These are phyloP conservation scores for Gomphus bonarii DNA, from an alignment of 1,284 basidiomycete genomes.

Conservation along the genomic window DNA sequence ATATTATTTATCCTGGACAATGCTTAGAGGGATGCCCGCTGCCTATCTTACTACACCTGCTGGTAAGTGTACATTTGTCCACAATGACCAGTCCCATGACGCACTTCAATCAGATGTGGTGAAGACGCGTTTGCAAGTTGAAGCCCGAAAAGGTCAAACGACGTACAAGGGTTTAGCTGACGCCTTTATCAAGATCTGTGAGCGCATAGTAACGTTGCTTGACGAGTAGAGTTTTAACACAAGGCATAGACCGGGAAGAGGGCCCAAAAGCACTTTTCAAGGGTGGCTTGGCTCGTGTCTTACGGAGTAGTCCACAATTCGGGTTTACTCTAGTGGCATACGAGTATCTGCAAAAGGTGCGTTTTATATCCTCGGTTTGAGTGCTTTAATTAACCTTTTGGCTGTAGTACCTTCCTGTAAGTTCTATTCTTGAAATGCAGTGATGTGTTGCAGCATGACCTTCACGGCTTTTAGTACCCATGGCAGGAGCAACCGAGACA, in stretches of 20 bases:
- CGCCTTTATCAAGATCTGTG: constrained; percentile 85
- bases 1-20: constrained; percentile 6
- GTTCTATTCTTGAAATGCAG: constrained; percentile 23
- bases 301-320: constrained; percentile 84
- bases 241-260: constrained; percentile 62
- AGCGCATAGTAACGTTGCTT: constrained; percentile 27
- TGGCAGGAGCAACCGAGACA: constrained; percentile 54
- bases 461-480: constrained; percentile 51
- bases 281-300: constrained; percentile 84
- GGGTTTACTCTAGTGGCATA: constrained; percentile 90
- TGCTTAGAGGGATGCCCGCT: constrained; percentile 83
- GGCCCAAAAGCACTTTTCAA: constrained; percentile 90
- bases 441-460: constrained; percentile 18
- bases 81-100: not conserved
- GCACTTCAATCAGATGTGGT: constrained; percentile 68
- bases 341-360: constrained; percentile 68
- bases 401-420: constrained; percentile 56
- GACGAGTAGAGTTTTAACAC: not conserved
- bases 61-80: constrained; percentile 32
- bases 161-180: constrained; percentile 88
- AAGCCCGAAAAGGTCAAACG: constrained; percentile 86
- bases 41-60: constrained; percentile 81
- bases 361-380: constrained; percentile 7
- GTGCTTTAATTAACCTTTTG: not conserved
- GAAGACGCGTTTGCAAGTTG: constrained; percentile 98